Evolutionary conservation across 805 yeast species (phyloP), one percentile per base, ranked within the genome.

Genomic region (Zygotorulaspora sp.): DNA sequence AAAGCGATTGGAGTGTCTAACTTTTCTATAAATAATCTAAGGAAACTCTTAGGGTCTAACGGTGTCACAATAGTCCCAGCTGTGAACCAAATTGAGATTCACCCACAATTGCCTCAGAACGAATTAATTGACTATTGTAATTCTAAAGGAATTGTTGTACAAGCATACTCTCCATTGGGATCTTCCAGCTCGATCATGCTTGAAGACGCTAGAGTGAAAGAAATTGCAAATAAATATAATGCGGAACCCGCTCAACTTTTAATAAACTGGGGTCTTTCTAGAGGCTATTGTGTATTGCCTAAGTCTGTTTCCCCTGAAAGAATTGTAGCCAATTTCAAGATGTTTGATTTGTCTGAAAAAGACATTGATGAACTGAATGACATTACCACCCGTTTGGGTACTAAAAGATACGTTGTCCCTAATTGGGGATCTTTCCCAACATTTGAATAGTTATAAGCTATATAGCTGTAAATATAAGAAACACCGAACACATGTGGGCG

Each of bases 111-210:
- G 42, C 84, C 84, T 32, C 90, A 83, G 58, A 65, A 60, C 7
- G 77, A 78, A 45, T 66, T 84, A 47, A 53, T 72, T 31, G 69
- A 73, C 20, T 80, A 54, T 60, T 70, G 78, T 58, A 63, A 68
- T 36, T 53, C 61, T 18, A 66, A 82, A 43, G 74, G 68, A 42
- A 78, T 81, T 43, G 58, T 68, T 24, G 59, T 81, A 36, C 80
- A 81, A 58, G 94, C 94, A 6, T 86, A 83, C 63, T 78, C 86
- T 22, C 92, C 95, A 18, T 68, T 85, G 50, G 90, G 88, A 5
- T 70, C 80, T 21, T 61, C 66, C 7, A 72, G 69, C 41, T 71
- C 80, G 9, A 78, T 81, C 9, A 47, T 77, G 13, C 60, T 76
- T 39, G 56, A 61, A 17, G 71, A 78, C 47, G 68, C 63, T 14